A percentile compares a stretch with the other conserved stretches of the same genome.
These are phyloP conservation scores for Lachancea cidri DNA, from an alignment of 805 yeast genomes.

Conservation along the genomic window DNA sequence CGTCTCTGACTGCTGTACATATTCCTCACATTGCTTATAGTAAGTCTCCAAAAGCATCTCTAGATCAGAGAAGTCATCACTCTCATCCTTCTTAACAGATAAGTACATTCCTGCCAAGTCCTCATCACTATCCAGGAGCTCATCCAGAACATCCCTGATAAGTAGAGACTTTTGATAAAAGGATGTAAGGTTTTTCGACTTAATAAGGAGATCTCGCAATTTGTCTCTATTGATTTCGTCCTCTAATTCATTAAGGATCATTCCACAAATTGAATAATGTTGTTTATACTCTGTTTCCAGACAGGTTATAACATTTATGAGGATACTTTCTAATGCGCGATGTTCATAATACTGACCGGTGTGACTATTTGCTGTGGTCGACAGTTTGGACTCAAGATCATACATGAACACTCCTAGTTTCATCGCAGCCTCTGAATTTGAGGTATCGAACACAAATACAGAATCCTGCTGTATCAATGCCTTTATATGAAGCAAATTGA, in stretches of 20 bases:
- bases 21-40: constrained; percentile 87
- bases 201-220: constrained; percentile 64
- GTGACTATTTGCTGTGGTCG: constrained; percentile 15
- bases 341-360: constrained; percentile 61
- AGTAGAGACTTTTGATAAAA: constrained; percentile 72
- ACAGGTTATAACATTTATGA: constrained; percentile 73
- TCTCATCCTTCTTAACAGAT: constrained; percentile 37
- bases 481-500: constrained; percentile 81
- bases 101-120: constrained; percentile 77
- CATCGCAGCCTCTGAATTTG: constrained; percentile 50
- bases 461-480: constrained; percentile 79
- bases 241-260: constrained; percentile 65
- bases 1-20: constrained; percentile 85
- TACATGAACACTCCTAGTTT: constrained; percentile 74
- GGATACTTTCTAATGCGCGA: constrained; percentile 73
- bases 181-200: constrained; percentile 63
- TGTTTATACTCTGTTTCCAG: constrained; percentile 69
- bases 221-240: constrained; percentile 72
- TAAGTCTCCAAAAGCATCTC: constrained; percentile 87
- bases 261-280: constrained; percentile 54
- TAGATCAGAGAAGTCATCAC: constrained; percentile 57
- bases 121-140: constrained; percentile 79
- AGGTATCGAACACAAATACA: constrained; percentile 77
- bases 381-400: constrained; percentile 71
- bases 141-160: constrained; percentile 78